Evolutionary conservation across 2,329 filamentous ascomycete species (phyloP), one percentile per base, ranked within the genome.

Genomic region (Diaporthe citriasiana): DNA sequence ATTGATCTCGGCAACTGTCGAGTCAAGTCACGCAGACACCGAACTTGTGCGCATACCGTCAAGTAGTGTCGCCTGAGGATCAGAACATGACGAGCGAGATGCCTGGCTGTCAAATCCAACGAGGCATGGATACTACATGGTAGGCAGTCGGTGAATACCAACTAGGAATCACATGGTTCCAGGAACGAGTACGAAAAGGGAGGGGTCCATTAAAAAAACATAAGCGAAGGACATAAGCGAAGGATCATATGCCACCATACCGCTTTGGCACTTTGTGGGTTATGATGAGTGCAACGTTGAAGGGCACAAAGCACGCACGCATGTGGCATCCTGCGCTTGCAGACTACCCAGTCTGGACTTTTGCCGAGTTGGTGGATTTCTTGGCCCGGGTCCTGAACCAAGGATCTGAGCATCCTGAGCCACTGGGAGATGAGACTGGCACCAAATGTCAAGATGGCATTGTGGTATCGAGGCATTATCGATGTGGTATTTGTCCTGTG

Each of bases 161-260:
- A 25, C n/a, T 8, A n/a, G 42, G 27, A 47, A 47, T 45, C 60
- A 65, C 60, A 65, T 65, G 42, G 40, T 12, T 12, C 27, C 60
- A 17, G 42, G 30, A 65, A 22, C 40, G 60, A 65, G n/a, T 27
- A 60, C 57, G 57, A 60, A 59, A 42, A 50, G 60, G 60, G 27
- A 15, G 15, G 42, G 27, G 40, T 12, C 60, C 60, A 65, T 33
- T 65, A 15, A 35, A 65, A 65, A 65, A 22, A 63, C 38, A 63
- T 33, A 45, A 33, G 59, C 55, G 55, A 25, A 59, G 6, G 7
- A 38, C 12, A 40, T 59, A 59, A 59, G 55, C 59, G 60, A 65
- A 35, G 60, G 42, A 65, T 65, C 60, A 19, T 35, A 38, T 38
- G 57, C 60, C 60, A 25, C 60, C 60, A 66, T 66, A 51, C 60